Evolutionary conservation across 1,284 basidiomycete species (phyloP), one percentile per base, ranked within the genome.

Genomic region (Paramarasmius palmivorus): DNA sequence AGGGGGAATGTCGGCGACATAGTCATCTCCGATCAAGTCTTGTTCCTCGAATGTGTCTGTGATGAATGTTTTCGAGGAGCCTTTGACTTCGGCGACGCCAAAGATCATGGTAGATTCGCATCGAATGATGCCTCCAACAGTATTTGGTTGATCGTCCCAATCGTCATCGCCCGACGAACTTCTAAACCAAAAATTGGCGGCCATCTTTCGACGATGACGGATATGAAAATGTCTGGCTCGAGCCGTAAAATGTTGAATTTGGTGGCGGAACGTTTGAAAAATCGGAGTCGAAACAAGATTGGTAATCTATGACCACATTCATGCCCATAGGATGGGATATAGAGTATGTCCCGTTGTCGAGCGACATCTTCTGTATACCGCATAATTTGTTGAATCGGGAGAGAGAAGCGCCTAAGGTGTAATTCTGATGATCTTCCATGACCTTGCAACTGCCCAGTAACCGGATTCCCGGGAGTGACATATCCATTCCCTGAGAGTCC

Each of bases 401-500:
- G 29, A 32, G 29, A 32, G 29, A 32, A 32, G 6, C 29, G 12
- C 12, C n/a, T 5, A n/a, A 8, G 46, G 23, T 34, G 6, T 32
- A 29, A 7, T 35, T 29, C 12, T 34, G 25, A 22, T 19, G 17
- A 17, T 17, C n/a, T 17, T 19, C 29, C 17, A 10, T 15, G 10
- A 20, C 41, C 6, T 20, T 44, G 17, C 56, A 57, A 34, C 42
- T 29, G 42, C 57, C 44, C 25, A 41, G 52, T 20, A 56, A 29
- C 32, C 59, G 60, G 26, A 60, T 29, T 4, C 61, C 61, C 4
- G 61, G 61, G 8, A 63, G 53, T 14, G 48, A 48, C 37, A 49
- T 46, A 8, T 49, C 54, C 47, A 36, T 49, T 10, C 44, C 53
- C 5, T 50, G 41, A 14, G 57, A 42, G 49, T 55, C 48, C 38